phyloP scores from a whole-genome alignment of 306 rosid genomes.

The Inga leiocalycina region DNA sequence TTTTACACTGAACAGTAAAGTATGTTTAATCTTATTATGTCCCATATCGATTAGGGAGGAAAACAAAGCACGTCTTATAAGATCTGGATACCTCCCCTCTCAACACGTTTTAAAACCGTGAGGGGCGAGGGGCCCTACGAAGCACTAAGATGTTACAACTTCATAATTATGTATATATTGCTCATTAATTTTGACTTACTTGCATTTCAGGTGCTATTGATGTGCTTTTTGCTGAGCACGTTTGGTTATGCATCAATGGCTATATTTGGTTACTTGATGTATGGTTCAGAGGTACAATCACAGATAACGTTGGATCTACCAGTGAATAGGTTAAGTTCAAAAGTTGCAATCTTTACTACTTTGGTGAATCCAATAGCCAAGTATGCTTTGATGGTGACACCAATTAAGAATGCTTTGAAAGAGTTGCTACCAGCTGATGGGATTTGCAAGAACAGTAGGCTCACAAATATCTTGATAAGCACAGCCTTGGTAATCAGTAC shows the following conservation, averaged over 20 bases:
- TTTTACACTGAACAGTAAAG: background rate
- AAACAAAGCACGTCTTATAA: no score
- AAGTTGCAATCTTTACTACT: conserved; percentile 67
- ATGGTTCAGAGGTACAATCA: conserved; percentile 57
- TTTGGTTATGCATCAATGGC: conserved; percentile 73
- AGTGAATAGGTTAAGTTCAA: conserved; percentile 53
- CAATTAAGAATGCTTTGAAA: conserved; percentile 59
- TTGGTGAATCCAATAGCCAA: conserved; percentile 73
- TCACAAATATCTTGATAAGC: conserved; percentile 37
- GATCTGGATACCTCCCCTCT: no score
- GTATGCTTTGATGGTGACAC: conserved; percentile 75
- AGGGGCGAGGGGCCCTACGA: no score
- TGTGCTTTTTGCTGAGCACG: conserved; percentile 63
- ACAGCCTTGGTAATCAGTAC: conserved; percentile 50
- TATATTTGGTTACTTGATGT: conserved; percentile 69
- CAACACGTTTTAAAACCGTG: no score
- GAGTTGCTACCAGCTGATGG: conserved; percentile 35
- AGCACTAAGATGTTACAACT: no score
- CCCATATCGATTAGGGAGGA: no score
- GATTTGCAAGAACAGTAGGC: conserved; percentile 39
- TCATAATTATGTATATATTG: background rate
- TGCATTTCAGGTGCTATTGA: conserved; percentile 57
- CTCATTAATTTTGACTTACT: background rate
- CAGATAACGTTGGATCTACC: conserved; percentile 75
- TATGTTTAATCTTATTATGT: background rate